phyloP scores from a whole-genome alignment of 225 moss, liverwort and hornwort species.

The Anthoceros angustus region DNA sequence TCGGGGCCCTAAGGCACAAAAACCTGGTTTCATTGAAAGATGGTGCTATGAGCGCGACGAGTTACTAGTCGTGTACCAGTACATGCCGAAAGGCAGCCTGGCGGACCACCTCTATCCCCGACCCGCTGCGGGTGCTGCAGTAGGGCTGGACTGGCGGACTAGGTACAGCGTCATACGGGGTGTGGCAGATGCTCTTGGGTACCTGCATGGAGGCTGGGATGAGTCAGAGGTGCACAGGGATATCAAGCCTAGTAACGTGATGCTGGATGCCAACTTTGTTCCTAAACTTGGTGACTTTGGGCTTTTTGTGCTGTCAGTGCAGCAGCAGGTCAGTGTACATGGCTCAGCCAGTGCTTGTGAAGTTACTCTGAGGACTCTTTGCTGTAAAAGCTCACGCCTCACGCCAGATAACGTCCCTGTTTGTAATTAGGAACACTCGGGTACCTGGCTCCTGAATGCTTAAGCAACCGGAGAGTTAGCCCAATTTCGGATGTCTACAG shows the following conservation, averaged over 20 bases:
- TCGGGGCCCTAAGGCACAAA: conserved; percentile 15
- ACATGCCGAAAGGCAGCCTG: conserved; percentile 28
- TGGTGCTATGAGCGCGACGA: conserved; percentile 20
- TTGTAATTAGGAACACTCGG: too few relatives aligned
- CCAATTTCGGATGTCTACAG: too few relatives aligned
- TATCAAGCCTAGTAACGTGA: conserved; percentile 24
- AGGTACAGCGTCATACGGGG: conserved; percentile 18
- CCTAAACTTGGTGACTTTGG: conserved; percentile 27
- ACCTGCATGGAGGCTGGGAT: conserved; percentile 18
- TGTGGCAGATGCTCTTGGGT: conserved; percentile 12
- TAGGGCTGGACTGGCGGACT: conserved; percentile 11
- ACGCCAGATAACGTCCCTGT: too few relatives aligned
- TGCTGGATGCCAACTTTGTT: conserved; percentile 20
- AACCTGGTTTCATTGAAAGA: conserved; percentile 23
- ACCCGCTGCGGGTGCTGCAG: not conserved
- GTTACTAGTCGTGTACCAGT: conserved; percentile 33
- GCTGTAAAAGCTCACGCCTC: too few relatives aligned
- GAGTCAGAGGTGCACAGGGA: conserved; percentile 25
- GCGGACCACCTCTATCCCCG: not conserved
- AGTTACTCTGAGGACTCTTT: too few relatives aligned
- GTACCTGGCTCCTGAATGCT: too few relatives aligned
- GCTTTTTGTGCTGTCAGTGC: conserved; percentile 13
- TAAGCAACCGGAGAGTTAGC: too few relatives aligned
- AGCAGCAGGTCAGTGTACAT: too few relatives aligned
- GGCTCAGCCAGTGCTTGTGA: too few relatives aligned